A percentile compares a stretch with the other conserved stretches of the same genome.
Evolutionary conservation across 1,284 basidiomycete genomes (phyloP).

Genomic region (Phenoliferia sp.): DNA sequence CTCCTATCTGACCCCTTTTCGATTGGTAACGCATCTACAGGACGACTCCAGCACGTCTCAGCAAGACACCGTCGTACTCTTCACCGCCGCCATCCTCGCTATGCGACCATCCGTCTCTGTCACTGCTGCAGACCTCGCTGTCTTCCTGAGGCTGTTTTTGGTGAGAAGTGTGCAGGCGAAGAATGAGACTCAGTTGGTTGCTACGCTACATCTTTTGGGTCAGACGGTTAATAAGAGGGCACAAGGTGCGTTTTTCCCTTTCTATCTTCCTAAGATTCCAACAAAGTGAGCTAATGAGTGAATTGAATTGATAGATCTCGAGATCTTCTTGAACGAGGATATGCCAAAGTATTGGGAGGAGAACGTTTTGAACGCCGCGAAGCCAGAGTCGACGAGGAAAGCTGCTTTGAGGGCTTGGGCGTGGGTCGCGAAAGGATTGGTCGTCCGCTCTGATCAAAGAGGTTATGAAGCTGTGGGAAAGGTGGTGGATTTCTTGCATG

Average conservation of each 20-base stretch:
- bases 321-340: slow-evolving; percentile 45
- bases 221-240: slow-evolving; percentile 70
- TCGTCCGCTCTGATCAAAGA: slow-evolving; percentile 63
- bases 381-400: slow-evolving; percentile 48
- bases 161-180: slow-evolving; percentile 52
- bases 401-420: slow-evolving; percentile 59
- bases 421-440: slow-evolving; percentile 67
- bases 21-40: slow-evolving; percentile 1
- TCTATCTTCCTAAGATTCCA: background rate
- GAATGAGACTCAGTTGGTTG: slow-evolving; percentile 56
- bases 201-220: slow-evolving; percentile 59
- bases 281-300: background rate
- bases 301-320: slow-evolving; percentile 46
- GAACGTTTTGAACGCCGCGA: slow-evolving; percentile 42
- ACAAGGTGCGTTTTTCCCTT: background rate
- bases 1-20: background rate
- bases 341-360: slow-evolving; percentile 37
- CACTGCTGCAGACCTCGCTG: slow-evolving; percentile 49
- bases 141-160: slow-evolving; percentile 42
- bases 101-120: slow-evolving; percentile 49
- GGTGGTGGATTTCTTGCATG: slow-evolving; percentile 64
- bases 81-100: slow-evolving; percentile 15
- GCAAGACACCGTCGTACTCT: slow-evolving; percentile 12
- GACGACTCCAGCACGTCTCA: slow-evolving; percentile 19
- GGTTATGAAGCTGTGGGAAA: slow-evolving; percentile 57